phyloP scores from a whole-genome alignment of 495 filamentous ascomycete genomes.

The Rhypophila decipiens region DNA sequence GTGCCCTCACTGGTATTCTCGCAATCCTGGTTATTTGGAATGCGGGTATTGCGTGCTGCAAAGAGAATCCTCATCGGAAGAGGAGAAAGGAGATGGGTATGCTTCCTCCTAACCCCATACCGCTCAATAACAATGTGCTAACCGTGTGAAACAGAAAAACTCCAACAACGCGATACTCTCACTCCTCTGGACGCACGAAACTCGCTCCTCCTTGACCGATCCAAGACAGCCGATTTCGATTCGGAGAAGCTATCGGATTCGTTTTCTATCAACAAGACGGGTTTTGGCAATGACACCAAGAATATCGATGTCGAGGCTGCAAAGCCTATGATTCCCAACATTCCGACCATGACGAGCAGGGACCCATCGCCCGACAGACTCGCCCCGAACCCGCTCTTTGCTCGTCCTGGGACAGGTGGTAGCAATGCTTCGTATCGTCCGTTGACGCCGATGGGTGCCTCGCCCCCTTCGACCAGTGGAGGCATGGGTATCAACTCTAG shows the following conservation, averaged over 20 bases:
- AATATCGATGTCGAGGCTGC: no score
- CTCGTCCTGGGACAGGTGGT: constrained; percentile 8
- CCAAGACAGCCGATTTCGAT: constrained; percentile 17
- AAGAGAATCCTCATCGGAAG: constrained; percentile 83
- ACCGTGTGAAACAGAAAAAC: constrained; percentile 57
- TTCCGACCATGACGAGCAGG: constrained; percentile 6
- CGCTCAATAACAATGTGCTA: constrained; percentile 1
- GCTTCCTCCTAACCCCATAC: constrained; percentile 22
- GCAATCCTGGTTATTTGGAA: constrained; percentile 90
- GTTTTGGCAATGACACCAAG: constrained; percentile 16
- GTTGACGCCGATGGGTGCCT: constrained; percentile 23
- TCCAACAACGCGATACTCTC: constrained; percentile 66
- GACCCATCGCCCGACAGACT: constrained; percentile 21
- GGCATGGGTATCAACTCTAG: constrained; percentile 14
- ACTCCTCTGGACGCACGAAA: constrained; percentile 88
- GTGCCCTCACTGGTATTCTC: constrained; percentile 71
- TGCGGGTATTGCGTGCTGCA: constrained; percentile 71
- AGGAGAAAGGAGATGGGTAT: constrained; percentile 78
- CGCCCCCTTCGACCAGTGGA: not conserved
- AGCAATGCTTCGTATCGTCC: constrained; percentile 15
- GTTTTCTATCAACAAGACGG: constrained; percentile 26
- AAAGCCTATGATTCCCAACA: no score
- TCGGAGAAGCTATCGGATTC: constrained; percentile 12
- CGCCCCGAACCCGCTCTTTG: constrained; percentile 9
- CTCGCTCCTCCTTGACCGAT: constrained; percentile 64